Base-by-base conservation (phyloP, 2,329 filamentous ascomycete species). In the Alternaria sp. region DNA sequence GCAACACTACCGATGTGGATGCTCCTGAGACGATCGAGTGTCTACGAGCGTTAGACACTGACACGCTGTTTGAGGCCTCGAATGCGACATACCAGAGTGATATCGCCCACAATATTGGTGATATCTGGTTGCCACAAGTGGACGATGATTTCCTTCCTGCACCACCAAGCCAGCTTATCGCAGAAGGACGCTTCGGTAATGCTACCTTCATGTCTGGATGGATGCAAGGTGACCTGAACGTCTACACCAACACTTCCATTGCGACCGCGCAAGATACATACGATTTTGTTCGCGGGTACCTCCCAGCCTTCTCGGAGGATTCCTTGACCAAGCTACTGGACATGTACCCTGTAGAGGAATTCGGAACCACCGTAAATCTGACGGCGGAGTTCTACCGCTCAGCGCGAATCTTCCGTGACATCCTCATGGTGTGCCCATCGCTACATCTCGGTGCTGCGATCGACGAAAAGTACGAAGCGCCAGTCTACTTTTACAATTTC, bases 111-210 rank as follows among this genome's bases (percentile, higher is more conserved):
- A 80, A 79, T 43, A 68, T 77, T 52, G 84, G 85, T 12, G 84
- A 86, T 56, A 80, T 84, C 51, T 86, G 83, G 81, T 40, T 85
- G 0, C 85, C 85, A 0, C 79, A 74, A 0, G 81, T 85, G 0
- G 84, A 86, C 59, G 81, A 80, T 14, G 82, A 85, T 64, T 84
- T 84, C 65, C 71, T 85, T n/a, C 82, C 82, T 27, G 79, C 74
- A 2, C 69, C 82, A 5, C 80, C 83, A 2, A 82, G 80, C 7
- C 66, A 78, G 56, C 76, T 84, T 10, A 72, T 83, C 22, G 70
- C 66, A 1, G 68, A 79, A 44, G 81, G 81, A 22, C 72, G 72
- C 4, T 83, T 85, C 63, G 78, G 79, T 43, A 79, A 82, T 43
- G 75, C 80, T 2, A 75, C 77, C 0, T 72, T 78, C 3, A 81